Base-by-base conservation (phyloP, 495 filamentous ascomycete genomes). In the Clavariopsis aquatica region DNA sequence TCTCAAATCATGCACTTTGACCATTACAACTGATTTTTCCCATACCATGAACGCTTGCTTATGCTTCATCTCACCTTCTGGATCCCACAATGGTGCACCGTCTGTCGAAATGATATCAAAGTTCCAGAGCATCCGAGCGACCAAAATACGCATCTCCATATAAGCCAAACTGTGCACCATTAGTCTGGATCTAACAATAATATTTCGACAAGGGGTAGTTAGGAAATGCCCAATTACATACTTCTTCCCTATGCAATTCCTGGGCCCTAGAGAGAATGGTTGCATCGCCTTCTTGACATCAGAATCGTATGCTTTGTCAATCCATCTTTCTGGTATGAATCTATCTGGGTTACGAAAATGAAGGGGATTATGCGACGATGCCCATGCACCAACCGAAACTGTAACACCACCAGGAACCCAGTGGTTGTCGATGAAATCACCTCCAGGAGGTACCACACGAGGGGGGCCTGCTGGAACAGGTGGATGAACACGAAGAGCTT, bases 401-500 rank as follows among this genome's bases (percentile, higher is more conserved):
- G 20, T 57, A 13, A 57, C 53, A 41, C 53, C 53, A 36, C 53
- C 53, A 3, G 49, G 41, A 8, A 31, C 23, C 60, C 49, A 46
- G 13, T 20, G 24, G 9, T 34, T 34, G n/a, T 29, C 29, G 31
- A 57, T 29, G 15, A 28, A 36, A 43, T 57, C 53, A 36, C 53
- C 53, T 12, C 31, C 22, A 9, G 22, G 26, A 19, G 38, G 27
- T 20, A 49, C 46, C 17, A 52, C 12, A 27, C 26, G n/a, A 24
- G 58, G 29, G n/a, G 22, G 29, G 26, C 45, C 43, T 24, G 24
- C 55, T 0, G 79, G 77, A 1, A 57, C 34, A 1, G 82, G 79
- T 0, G 81, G 81, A 55, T 79, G 80, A 17, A 85, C 65, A 6
- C 83, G 78, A 22, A 83, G 73, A 0, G 78, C 79, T 68, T 85